Conservation (phyloP, 1,284 basidiomycete species). For the Tilletiopsis washingtonensis region DNA sequence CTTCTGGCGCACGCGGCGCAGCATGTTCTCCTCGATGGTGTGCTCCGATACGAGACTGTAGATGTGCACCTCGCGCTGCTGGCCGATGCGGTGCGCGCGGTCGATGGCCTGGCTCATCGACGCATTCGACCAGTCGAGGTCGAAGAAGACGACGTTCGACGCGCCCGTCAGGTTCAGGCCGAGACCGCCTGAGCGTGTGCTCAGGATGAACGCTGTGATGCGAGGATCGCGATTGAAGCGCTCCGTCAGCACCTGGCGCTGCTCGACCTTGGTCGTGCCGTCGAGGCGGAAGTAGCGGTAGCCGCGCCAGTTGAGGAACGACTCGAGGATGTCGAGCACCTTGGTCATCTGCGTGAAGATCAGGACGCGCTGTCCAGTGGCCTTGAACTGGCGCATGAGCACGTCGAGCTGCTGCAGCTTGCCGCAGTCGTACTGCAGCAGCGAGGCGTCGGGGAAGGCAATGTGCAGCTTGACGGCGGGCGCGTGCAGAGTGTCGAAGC, state of each 20-base stretch:
- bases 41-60: slow-evolving; percentile 87
- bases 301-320: slow-evolving; percentile 85
- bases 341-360: slow-evolving; percentile 98
- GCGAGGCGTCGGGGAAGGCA: slow-evolving; percentile 81
- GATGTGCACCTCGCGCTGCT: slow-evolving; percentile 93
- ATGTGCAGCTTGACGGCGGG: slow-evolving; percentile 78
- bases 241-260: slow-evolving; percentile 88
- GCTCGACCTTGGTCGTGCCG: slow-evolving; percentile 90
- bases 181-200: slow-evolving; percentile 84
- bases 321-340: slow-evolving; percentile 87
- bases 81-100: slow-evolving; percentile 86
- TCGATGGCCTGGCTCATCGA: slow-evolving; percentile 98
- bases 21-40: slow-evolving; percentile 93
- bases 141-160: slow-evolving; percentile 92
- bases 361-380: slow-evolving; percentile 76
- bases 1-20: slow-evolving; percentile 93
- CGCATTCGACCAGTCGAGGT: slow-evolving; percentile 94
- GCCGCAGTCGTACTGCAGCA: slow-evolving; percentile 93
- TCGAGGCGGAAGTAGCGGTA: slow-evolving; percentile 88
- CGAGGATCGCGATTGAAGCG: slow-evolving; percentile 89
- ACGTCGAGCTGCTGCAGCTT: slow-evolving; percentile 78
- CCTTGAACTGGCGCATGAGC: slow-evolving; percentile 74
- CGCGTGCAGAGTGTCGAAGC: slow-evolving; percentile 57
- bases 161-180: slow-evolving; percentile 93
- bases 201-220: slow-evolving; percentile 87